A percentile compares a stretch with the other conserved stretches of the same genome.
phyloP scores from a whole-genome alignment of 768 basidiomycete genomes.

The Albatrellus ellisii region DNA sequence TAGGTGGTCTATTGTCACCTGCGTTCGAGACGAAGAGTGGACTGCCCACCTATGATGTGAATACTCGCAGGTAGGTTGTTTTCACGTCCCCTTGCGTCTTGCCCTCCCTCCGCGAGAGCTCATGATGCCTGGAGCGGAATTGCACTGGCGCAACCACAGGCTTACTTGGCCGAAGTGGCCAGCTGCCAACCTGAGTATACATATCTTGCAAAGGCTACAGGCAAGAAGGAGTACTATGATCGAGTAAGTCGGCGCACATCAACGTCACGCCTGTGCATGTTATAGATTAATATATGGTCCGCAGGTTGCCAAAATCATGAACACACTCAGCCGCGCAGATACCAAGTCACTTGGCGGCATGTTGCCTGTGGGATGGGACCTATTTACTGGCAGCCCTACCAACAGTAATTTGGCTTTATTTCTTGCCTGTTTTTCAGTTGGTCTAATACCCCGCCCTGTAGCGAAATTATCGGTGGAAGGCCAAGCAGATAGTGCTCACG shows the following conservation, averaged over 20 bases:
- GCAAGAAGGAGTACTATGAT: conserved; percentile 47
- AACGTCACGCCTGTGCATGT: neutral
- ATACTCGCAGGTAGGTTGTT: conserved; percentile 39
- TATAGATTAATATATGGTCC: neutral
- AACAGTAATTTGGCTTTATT: conserved; percentile 27
- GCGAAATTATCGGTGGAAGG: conserved; percentile 42
- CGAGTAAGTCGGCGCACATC: conserved; percentile 26
- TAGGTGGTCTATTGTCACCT: conserved; percentile 55
- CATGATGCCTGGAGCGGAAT: neutral
- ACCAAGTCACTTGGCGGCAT: conserved; percentile 39
- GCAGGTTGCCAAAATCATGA: conserved; percentile 37
- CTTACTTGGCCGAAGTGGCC: conserved; percentile 58
- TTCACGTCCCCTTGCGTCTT: neutral
- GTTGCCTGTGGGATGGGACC: conserved; percentile 48
- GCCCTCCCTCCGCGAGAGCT: neutral
- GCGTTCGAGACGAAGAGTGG: conserved; percentile 61
- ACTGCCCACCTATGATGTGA: conserved; percentile 54
- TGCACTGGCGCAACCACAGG: conserved; percentile 25
- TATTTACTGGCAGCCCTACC: conserved; percentile 30
- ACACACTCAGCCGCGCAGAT: conserved; percentile 33
- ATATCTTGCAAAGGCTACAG: conserved; percentile 70
- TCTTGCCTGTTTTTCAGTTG: conserved; percentile 5
- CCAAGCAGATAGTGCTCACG: conserved; percentile 61
- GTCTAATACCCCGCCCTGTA: conserved; percentile 20
- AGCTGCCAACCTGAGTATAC: conserved; percentile 77